Percentiles rank a stretch among this genome's conserved stretches.
phyloP scores from a whole-genome alignment of 2,329 filamentous ascomycete species.

The Graphilbum ipis-grandicollis region DNA sequence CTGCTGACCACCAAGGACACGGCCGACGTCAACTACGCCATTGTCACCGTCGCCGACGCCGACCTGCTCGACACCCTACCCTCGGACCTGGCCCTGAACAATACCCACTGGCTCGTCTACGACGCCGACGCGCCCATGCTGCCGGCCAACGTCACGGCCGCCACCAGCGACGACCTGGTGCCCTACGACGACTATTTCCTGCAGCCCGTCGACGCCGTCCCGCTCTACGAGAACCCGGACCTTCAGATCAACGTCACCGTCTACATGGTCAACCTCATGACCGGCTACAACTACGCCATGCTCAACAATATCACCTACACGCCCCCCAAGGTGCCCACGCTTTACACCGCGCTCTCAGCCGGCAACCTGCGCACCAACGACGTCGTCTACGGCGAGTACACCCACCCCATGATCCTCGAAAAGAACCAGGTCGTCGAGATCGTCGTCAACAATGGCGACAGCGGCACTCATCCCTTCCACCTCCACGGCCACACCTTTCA shows the following conservation, averaged over 20 bases:
- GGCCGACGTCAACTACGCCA: constrained; percentile 45
- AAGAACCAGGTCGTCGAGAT: constrained; percentile 55
- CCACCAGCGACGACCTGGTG: constrained; percentile 32
- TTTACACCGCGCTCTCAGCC: constrained; percentile 57
- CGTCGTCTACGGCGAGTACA: constrained; percentile 46
- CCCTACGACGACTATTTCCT: constrained; percentile 60
- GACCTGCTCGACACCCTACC: constrained; percentile 53
- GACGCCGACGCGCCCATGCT: constrained; percentile 33
- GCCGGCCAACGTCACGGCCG: constrained; percentile 4
- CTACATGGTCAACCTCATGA: constrained; percentile 45
- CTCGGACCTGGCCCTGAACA: constrained; percentile 47
- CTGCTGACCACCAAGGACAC: constrained; percentile 46
- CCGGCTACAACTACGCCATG: constrained; percentile 32
- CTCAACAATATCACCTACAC: constrained; percentile 68
- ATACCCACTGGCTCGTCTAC: constrained; percentile 48
- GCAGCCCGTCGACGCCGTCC: constrained; percentile 48
- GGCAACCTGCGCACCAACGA: constrained; percentile 37
- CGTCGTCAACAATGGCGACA: constrained; percentile 59
- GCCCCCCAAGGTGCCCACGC: constrained; percentile 55
- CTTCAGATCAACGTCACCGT: constrained; percentile 45
- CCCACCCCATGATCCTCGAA: constrained; percentile 49
- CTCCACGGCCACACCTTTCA: constrained; percentile 58
- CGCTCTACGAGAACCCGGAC: constrained; percentile 43
- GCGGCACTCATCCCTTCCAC: constrained; percentile 58
- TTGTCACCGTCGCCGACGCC: constrained; percentile 28